A percentile compares a stretch with the other conserved stretches of the same genome.
Evolutionary conservation across 2,329 filamentous ascomycete genomes (phyloP).

Genomic region (Domatiomyces catenatus): DNA sequence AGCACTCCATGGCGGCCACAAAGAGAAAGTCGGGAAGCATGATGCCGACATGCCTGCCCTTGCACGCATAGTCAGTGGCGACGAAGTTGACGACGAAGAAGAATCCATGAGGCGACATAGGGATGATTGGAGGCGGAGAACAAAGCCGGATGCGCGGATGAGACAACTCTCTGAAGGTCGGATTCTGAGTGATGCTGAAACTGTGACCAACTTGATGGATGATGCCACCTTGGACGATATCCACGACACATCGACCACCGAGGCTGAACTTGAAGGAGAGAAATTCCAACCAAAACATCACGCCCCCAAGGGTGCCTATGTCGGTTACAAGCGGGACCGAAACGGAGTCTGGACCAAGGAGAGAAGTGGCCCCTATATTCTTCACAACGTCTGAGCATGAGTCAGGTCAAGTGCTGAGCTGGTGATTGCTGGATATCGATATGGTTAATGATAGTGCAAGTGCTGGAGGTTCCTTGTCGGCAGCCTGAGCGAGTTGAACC

Average conservation of each 20-base stretch:
- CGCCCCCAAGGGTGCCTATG: not conserved
- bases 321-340: not conserved
- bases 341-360: not conserved
- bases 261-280: not conserved
- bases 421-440: not conserved
- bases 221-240: not conserved
- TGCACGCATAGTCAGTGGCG: slow-evolving; percentile 10
- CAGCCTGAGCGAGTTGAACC: too few species aligned
- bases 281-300: not conserved
- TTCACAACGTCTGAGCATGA: not conserved
- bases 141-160: slow-evolving; percentile 3
- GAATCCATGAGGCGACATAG: slow-evolving; percentile 6
- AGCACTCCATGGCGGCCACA: slow-evolving; percentile 2
- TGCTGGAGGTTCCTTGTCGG: too few species aligned
- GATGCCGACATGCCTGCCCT: slow-evolving; percentile 7
- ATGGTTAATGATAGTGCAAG: not conserved
- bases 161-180: slow-evolving; percentile 9
- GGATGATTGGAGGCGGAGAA: slow-evolving; percentile 9
- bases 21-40: slow-evolving; percentile 1
- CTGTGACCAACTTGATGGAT: not conserved
- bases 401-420: not conserved
- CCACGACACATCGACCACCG: not conserved
- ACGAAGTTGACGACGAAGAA: slow-evolving; percentile 14
- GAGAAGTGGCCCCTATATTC: not conserved
- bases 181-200: not conserved